These are phyloP conservation scores for Fusarium poae DNA, from an alignment of 2,329 filamentous ascomycete species.

Conservation along the genomic window DNA sequence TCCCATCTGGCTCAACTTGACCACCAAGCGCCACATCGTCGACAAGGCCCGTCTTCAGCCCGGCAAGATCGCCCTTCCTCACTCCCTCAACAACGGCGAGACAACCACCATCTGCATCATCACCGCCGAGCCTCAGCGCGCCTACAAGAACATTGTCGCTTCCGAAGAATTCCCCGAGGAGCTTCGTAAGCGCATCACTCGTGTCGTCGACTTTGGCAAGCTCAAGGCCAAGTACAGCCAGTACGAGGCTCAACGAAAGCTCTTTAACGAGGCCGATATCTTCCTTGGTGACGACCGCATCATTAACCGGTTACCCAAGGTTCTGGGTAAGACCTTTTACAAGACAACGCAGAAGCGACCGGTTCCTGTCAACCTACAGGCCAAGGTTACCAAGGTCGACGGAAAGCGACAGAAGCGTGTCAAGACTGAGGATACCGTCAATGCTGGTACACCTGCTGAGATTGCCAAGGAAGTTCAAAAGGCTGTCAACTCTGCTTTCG, in stretches of 20 bases:
- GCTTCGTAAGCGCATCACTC: conserved; percentile 75
- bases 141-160: conserved; percentile 89
- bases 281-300: conserved; percentile 95
- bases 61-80: conserved; percentile 82
- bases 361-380: conserved; percentile 80
- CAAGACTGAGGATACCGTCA: conserved; percentile 57
- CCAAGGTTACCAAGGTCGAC: conserved; percentile 71
- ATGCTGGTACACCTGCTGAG: conserved; percentile 69
- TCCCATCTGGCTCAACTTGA: conserved; percentile 73
- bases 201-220: conserved; percentile 85
- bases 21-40: conserved; percentile 74
- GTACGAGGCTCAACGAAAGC: conserved; percentile 87
- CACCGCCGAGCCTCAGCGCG: conserved; percentile 82
- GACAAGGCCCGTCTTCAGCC: conserved; percentile 87
- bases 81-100: conserved; percentile 76
- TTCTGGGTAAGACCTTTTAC: conserved; percentile 94
- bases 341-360: conserved; percentile 85
- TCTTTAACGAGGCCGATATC: conserved; percentile 88
- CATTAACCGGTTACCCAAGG: conserved; percentile 76
- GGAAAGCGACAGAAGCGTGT: conserved; percentile 69
- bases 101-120: conserved; percentile 83
- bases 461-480: conserved; percentile 86
- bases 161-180: conserved; percentile 77
- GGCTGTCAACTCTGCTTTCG: conserved; percentile 80
- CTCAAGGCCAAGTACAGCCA: conserved; percentile 85